A percentile compares a stretch with the other conserved stretches of the same genome.
These are phyloP conservation scores for Cladorrhinum sp. DNA, from an alignment of 2,329 filamentous ascomycete genomes.

Conservation along the genomic window DNA sequence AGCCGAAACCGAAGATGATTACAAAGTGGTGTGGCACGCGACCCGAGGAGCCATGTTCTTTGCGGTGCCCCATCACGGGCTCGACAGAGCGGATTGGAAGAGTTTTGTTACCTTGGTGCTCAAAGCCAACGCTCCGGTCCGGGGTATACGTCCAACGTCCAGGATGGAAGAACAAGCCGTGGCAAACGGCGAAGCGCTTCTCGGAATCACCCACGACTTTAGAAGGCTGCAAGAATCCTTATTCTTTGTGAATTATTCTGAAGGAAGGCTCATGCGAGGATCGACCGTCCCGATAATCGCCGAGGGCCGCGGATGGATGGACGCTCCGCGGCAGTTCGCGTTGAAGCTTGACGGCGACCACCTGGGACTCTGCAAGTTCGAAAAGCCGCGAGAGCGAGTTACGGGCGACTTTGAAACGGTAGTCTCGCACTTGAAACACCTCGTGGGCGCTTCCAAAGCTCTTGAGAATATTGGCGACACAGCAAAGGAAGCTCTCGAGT, in stretches of 20 bases:
- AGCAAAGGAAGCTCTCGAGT: background rate
- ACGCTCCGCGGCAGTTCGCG: background rate
- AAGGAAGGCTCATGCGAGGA: background rate
- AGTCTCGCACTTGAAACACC: background rate
- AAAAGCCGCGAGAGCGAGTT: background rate
- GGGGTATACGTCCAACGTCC: background rate
- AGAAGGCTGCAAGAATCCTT: background rate
- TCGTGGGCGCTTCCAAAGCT: background rate
- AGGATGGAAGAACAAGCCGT: background rate
- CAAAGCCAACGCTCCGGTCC: background rate
- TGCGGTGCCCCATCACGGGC: constrained; percentile 3
- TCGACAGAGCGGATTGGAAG: background rate
- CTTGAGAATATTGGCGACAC: background rate
- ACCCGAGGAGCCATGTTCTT: constrained; percentile 15
- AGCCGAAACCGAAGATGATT: background rate
- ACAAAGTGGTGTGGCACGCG: constrained; percentile 2
- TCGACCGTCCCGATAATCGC: background rate
- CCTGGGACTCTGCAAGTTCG: constrained; percentile 9
- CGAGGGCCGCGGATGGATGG: constrained; percentile 7
- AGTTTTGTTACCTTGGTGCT: background rate
- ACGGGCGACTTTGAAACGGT: background rate
- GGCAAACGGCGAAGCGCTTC: background rate
- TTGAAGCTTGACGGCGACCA: constrained; percentile 6
- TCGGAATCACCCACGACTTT: background rate
- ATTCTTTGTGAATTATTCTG: constrained; percentile 1